Evolutionary conservation across 371 early-diverging fungal species (phyloP).

Genomic region (Haplosporangium sp.): DNA sequence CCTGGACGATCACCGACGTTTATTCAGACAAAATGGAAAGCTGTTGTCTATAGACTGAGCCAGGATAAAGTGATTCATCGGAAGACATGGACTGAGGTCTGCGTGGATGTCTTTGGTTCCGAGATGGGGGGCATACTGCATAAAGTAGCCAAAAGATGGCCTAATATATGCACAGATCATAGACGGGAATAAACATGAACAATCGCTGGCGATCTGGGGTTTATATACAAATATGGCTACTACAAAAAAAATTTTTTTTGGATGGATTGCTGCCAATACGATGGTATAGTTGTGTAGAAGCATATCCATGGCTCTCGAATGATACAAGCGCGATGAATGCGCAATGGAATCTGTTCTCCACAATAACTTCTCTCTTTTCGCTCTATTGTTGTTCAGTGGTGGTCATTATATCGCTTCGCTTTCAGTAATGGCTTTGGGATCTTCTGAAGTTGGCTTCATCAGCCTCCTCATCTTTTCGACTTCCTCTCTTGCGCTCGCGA

Average conservation of each 20-base stretch:
- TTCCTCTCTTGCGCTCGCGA: constrained; percentile 46
- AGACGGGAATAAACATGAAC: not conserved
- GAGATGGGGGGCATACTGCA: constrained; percentile 6
- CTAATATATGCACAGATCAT: constrained; percentile 5
- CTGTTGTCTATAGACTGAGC: constrained; percentile 8
- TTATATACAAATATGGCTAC: not conserved
- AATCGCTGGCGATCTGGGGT: not conserved
- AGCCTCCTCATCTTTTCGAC: constrained; percentile 39
- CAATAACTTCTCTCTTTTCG: not conserved
- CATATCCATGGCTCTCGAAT: no score
- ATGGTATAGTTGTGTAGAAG: constrained; percentile 15
- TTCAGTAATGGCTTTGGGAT: constrained; percentile 32
- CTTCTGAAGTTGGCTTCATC: constrained; percentile 17
- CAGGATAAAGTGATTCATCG: constrained; percentile 19
- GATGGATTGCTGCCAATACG: not conserved
- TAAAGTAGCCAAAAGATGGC: constrained; percentile 8
- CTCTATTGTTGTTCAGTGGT: no score
- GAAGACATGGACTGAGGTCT: constrained; percentile 11
- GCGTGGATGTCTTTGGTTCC: constrained; percentile 9
- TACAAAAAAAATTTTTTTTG: not conserved
- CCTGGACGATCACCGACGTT: constrained; percentile 28
- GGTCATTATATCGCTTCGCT: not conserved
- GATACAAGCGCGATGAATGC: not conserved
- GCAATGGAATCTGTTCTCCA: not conserved
- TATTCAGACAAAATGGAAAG: constrained; percentile 37